Evolutionary conservation across 345 rosid genomes (phyloP).

Genomic region (Arabis alpina): DNA sequence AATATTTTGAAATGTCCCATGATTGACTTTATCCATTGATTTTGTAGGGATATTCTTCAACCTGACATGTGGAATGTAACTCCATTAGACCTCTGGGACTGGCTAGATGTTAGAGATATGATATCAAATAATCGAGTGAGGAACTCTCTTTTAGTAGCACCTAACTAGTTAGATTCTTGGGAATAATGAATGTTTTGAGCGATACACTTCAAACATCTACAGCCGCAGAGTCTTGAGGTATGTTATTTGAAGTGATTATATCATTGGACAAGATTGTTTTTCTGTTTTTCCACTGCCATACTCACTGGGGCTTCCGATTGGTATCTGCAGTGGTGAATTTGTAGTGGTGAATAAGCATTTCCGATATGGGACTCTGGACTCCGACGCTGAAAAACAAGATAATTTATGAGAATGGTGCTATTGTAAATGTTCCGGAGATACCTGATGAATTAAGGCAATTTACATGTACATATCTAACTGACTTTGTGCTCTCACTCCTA

Average conservation of each 20-base stretch:
- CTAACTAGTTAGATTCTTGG: constrained; percentile 96
- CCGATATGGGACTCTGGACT: constrained; percentile 89
- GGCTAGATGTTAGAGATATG: constrained; percentile 67
- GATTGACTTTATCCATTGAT: neutral
- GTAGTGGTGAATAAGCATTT: constrained; percentile 97
- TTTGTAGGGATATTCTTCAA: constrained; percentile 77
- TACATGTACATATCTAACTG: constrained; percentile 60
- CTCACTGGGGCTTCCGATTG: constrained; percentile 23
- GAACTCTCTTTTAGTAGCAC: constrained; percentile 87
- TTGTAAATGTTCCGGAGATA: constrained; percentile 70
- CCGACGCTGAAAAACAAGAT: constrained; percentile 81
- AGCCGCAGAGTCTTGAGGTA: constrained; percentile 93
- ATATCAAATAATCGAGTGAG: constrained; percentile 78
- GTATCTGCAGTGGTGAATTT: constrained; percentile 76
- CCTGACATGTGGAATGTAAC: constrained; percentile 93
- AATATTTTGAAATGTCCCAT: neutral
- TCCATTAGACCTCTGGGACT: constrained; percentile 77
- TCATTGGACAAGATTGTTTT: constrained; percentile 38
- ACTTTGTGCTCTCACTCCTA: neutral
- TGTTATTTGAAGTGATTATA: constrained; percentile 46
- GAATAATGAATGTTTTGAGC: constrained; percentile 94
- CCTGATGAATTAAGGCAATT: constrained; percentile 69
- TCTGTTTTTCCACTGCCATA: neutral
- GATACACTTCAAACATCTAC: constrained; percentile 88
- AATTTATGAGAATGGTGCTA: constrained; percentile 75